Percentiles rank a stretch among this genome's conserved stretches.
phyloP scores from a whole-genome alignment of 495 filamentous ascomycete species.

The Tuber melanosporum region DNA sequence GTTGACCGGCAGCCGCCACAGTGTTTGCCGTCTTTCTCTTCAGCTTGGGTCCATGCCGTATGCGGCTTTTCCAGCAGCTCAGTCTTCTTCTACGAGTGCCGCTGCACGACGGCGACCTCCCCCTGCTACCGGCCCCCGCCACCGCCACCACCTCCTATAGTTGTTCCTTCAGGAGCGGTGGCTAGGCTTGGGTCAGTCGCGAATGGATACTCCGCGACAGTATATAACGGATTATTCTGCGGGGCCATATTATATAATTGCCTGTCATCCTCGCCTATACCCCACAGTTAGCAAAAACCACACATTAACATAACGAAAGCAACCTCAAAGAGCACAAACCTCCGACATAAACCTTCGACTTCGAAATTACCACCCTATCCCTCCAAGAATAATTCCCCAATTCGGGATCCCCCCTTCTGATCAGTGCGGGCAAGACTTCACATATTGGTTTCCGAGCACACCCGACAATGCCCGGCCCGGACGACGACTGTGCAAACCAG shows the following conservation, averaged over 20 bases:
- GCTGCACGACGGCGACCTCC: background rate
- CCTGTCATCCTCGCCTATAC: background rate
- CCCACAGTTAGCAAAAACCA: background rate
- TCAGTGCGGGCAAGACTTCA: background rate
- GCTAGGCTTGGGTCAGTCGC: background rate
- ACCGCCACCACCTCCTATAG: background rate
- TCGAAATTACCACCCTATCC: conserved; percentile 1
- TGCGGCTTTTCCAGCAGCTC: background rate
- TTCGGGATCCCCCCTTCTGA: conserved; percentile 1
- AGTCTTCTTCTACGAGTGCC: background rate
- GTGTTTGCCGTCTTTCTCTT: background rate
- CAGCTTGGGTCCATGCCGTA: background rate
- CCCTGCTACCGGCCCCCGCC: no score
- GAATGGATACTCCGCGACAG: background rate
- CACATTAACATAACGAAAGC: background rate
- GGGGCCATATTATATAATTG: background rate
- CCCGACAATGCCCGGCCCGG: background rate
- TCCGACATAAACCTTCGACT: conserved; percentile 1
- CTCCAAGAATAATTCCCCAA: background rate
- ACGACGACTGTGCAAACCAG: background rate
- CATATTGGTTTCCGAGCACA: background rate
- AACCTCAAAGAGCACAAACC: background rate
- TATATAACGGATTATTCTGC: background rate
- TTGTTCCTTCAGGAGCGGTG: background rate
- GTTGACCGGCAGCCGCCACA: background rate